Base-by-base conservation (phyloP, 495 filamentous ascomycete genomes). In the Elasticomyces elasticus region DNA sequence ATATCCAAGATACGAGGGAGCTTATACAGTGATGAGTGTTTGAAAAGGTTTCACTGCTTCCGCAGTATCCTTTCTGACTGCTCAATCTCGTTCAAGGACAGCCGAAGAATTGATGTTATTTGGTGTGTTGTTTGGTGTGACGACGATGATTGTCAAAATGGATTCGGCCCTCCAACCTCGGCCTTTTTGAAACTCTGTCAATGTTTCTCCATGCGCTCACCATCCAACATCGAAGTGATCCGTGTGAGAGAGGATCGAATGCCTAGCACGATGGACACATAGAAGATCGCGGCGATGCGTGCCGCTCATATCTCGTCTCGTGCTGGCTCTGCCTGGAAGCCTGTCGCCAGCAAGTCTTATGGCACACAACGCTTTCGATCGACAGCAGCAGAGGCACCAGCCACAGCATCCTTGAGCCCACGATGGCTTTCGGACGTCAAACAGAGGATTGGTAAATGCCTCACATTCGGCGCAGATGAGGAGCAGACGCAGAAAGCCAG, bases 341-440 rank as follows among this genome's bases (percentile, higher is more conserved):
- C 5, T 17, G 12, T 13, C 15, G 35, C 35, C 35, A 17, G 35
- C 35, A 13, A 40, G 5, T 17, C 19, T 17, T n/a, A 5, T 40
- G 35, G 4, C 35, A 13, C 24, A 9, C 42, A 19, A 45, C 42
- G 17, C 13, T 24, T 24, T 19, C 42, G 42, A 22, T 45, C 42
- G 20, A 45, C 42, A 45, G 24, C 20, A 24, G 17, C 42, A 45
- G 42, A 40, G 35, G n/a, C 37, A 22, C 57, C 58, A 19, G 35
- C 52, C 10, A 66, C 62, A 17, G 56, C 65, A 33, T 51, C 57
- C 15, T 33, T 62, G 26, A 67, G 51, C 52, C 64, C 79, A 11
- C 78, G 81, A 66, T 95, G 89, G 89, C 82, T 94, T 44, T 78
- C 82, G 15, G 79, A 84, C 42, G 79, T 87, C 13, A 86, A 83